Conservation (phyloP, 495 filamentous ascomycete species). For the Terfezia boudieri region DNA sequence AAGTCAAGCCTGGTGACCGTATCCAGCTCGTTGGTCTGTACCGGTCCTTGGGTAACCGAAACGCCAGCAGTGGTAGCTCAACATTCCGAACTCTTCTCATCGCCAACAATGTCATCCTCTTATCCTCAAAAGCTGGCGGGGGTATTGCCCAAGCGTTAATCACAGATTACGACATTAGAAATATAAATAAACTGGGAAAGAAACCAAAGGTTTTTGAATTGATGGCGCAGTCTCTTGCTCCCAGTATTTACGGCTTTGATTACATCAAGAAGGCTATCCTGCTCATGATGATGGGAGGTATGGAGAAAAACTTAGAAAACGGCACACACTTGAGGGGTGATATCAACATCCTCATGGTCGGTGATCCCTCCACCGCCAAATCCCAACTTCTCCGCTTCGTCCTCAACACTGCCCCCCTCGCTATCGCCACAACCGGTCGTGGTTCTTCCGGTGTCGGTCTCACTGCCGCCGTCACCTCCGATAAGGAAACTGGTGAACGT, state of each 20-base stretch:
- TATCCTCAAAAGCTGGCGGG: slow-evolving; percentile 89
- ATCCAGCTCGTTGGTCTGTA: slow-evolving; percentile 92
- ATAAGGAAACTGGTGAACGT: slow-evolving; percentile 94
- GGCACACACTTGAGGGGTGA: slow-evolving; percentile 90
- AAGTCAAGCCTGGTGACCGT: slow-evolving; percentile 82
- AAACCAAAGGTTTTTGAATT: slow-evolving; percentile 85
- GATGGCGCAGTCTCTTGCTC: slow-evolving; percentile 88
- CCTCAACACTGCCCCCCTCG: slow-evolving; percentile 86
- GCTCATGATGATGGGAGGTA: slow-evolving; percentile 88
- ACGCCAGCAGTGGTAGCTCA: slow-evolving; percentile 62
- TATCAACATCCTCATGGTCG: slow-evolving; percentile 99
- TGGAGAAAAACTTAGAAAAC: slow-evolving; percentile 98
- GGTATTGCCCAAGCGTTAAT: slow-evolving; percentile 81
- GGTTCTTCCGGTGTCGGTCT: slow-evolving; percentile 97
- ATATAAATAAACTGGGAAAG: slow-evolving; percentile 95
- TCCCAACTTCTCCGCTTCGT: slow-evolving; percentile 95
- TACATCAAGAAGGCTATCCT: slow-evolving; percentile 97
- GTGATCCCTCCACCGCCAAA: slow-evolving; percentile 95
- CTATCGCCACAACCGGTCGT: slow-evolving; percentile 91
- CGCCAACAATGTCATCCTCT: slow-evolving; percentile 83
- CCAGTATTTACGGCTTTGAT: slow-evolving; percentile 91
- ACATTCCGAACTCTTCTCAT: slow-evolving; percentile 83
- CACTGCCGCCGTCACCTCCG: slow-evolving; percentile 83
- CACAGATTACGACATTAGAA: slow-evolving; percentile 93
- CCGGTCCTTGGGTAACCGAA: slow-evolving; percentile 79